A percentile compares a stretch with the other conserved stretches of the same genome.
Evolutionary conservation across 2,329 filamentous ascomycete genomes (phyloP).

Genomic region (Verticillium nonalfalfae): DNA sequence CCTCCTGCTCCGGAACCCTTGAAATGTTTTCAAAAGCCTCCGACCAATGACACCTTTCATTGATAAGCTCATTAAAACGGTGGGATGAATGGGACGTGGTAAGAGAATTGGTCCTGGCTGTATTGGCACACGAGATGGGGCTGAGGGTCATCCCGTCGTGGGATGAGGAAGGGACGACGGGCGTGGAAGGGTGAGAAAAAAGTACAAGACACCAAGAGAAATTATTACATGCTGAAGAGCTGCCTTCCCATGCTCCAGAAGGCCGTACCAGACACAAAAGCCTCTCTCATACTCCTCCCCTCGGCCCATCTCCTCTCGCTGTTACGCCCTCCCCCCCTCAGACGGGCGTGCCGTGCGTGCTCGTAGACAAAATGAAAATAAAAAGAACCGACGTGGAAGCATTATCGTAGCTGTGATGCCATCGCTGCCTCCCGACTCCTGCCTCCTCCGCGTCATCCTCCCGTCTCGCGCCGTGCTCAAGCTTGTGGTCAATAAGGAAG

Average conservation of each 20-base stretch:
- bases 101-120: neutral
- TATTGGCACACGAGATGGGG: neutral
- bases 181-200: slow-evolving; percentile 18
- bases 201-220: slow-evolving; percentile 32
- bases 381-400: slow-evolving; percentile 11
- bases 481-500: neutral
- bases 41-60: no score
- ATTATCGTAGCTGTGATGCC: slow-evolving; percentile 12
- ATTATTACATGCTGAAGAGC: slow-evolving; percentile 44
- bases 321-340: neutral
- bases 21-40: neutral
- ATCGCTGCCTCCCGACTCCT: neutral
- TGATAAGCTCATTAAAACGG: neutral
- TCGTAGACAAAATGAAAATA: slow-evolving; percentile 1
- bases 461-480: neutral
- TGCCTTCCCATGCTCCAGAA: slow-evolving; percentile 16
- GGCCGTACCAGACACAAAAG: slow-evolving; percentile 14
- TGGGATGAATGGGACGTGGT: neutral
- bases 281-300: slow-evolving; percentile 17
- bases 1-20: neutral
- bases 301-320: slow-evolving; percentile 9
- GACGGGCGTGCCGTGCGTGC: neutral
- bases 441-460: neutral
- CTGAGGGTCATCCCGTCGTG: neutral
- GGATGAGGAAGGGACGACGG: slow-evolving; percentile 12